phyloP scores from a whole-genome alignment of 2,329 filamentous ascomycete genomes.

The Aspergillus japonicus region DNA sequence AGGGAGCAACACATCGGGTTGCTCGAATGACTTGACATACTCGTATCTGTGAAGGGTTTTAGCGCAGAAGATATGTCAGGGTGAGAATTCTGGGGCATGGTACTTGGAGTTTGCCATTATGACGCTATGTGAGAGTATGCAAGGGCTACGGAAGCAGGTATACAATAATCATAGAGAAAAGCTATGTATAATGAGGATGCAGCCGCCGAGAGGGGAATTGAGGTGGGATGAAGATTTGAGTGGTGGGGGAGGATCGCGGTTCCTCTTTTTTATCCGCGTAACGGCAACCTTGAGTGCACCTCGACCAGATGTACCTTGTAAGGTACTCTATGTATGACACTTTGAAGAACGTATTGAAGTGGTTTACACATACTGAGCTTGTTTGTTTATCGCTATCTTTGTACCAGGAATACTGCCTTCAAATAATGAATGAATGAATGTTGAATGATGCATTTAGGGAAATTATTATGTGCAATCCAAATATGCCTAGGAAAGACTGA shows the following conservation, averaged over 20 bases:
- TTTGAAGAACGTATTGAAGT: too few species aligned
- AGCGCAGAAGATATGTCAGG: neutral
- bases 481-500: neutral
- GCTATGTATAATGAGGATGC: neutral
- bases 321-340: too few species aligned
- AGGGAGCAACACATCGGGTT: constrained; percentile 72
- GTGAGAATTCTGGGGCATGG: neutral
- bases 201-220: neutral
- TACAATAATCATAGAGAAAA: neutral
- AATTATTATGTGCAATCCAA: neutral
- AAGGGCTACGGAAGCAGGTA: neutral
- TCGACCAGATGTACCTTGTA: too few species aligned
- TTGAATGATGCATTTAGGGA: too few species aligned
- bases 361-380: too few species aligned
- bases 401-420: neutral
- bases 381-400: too few species aligned
- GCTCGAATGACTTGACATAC: constrained; percentile 90
- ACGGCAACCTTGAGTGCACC: too few species aligned
- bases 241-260: neutral
- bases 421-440: neutral
- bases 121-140: neutral
- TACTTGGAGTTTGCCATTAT: constrained; percentile 21
- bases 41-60: constrained; percentile 66
- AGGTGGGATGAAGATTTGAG: neutral
- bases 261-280: neutral